A percentile compares a stretch with the other conserved stretches of the same genome.
These are phyloP conservation scores for Coniferiporia weirii DNA, from an alignment of 1,284 basidiomycete species.

Conservation along the genomic window DNA sequence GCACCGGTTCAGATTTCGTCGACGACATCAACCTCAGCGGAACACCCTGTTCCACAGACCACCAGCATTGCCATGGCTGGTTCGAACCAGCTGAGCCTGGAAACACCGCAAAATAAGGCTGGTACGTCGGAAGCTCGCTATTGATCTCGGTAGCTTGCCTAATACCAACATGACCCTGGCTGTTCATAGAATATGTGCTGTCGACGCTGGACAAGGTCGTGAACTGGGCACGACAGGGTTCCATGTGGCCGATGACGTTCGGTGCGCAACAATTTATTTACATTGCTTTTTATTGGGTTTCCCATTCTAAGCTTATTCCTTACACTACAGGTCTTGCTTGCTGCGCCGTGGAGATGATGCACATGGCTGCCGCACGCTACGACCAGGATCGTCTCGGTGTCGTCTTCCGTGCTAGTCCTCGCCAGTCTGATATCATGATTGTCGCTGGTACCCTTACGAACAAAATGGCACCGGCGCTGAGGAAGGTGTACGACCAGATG, in stretches of 20 bases:
- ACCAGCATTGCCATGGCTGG: slow-evolving; percentile 68
- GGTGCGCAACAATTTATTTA: slow-evolving; percentile 40
- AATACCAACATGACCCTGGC: neutral
- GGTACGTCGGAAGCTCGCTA: slow-evolving; percentile 47
- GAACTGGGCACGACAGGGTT: slow-evolving; percentile 97
- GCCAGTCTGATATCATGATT: slow-evolving; percentile 99
- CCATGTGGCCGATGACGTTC: slow-evolving; percentile 99
- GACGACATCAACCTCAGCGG: slow-evolving; percentile 39
- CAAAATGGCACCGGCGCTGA: slow-evolving; percentile 98
- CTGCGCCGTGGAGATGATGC: slow-evolving; percentile 99
- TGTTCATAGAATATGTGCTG: slow-evolving; percentile 82
- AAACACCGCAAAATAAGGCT: slow-evolving; percentile 85
- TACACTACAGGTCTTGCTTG: slow-evolving; percentile 77
- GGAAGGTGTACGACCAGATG: slow-evolving; percentile 97
- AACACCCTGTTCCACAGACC: slow-evolving; percentile 49
- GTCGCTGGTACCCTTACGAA: slow-evolving; percentile 99
- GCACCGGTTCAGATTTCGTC: slow-evolving; percentile 34
- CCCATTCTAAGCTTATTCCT: neutral
- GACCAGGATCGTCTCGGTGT: slow-evolving; percentile 98
- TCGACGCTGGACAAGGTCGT: slow-evolving; percentile 95
- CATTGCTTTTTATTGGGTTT: neutral
- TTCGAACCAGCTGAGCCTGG: slow-evolving; percentile 81
- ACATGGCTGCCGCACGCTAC: slow-evolving; percentile 98
- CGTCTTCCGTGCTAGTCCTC: slow-evolving; percentile 96
- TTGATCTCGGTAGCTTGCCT: neutral